Percentiles rank a stretch among this genome's conserved stretches.
Evolutionary conservation across 2,329 filamentous ascomycete species (phyloP).

Genomic region (Fusarium sp.): DNA sequence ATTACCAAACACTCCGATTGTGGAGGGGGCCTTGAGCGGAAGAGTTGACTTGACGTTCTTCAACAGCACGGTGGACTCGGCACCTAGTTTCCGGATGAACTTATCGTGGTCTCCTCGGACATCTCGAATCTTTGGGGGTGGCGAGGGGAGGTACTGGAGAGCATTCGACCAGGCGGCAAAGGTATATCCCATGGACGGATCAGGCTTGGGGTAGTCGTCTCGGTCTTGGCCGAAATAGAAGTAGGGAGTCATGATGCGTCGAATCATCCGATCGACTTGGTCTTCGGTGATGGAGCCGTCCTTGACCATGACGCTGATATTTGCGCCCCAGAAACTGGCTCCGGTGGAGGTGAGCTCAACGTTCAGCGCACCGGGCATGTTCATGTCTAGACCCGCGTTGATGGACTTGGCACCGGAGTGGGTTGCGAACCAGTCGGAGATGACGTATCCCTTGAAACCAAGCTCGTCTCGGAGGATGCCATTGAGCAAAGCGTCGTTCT

Average conservation of each 20-base stretch:
- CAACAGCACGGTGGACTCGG: slow-evolving; percentile 48
- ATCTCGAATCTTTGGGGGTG: not conserved
- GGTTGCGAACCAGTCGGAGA: slow-evolving; percentile 55
- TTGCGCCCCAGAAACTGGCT: not conserved
- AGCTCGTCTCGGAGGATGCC: not conserved
- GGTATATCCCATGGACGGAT: not conserved
- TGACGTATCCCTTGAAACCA: slow-evolving; percentile 56
- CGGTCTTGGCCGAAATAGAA: slow-evolving; percentile 54
- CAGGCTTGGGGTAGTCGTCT: not conserved
- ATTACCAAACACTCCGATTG: slow-evolving; percentile 9
- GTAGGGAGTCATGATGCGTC: slow-evolving; percentile 58
- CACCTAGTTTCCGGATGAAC: slow-evolving; percentile 47
- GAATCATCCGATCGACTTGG: slow-evolving; percentile 41
- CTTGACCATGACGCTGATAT: not conserved
- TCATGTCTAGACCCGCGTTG: slow-evolving; percentile 55
- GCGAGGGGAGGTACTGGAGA: too few species aligned
- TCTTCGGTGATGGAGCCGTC: slow-evolving; percentile 46
- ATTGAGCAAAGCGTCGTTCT: not conserved
- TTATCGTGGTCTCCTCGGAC: slow-evolving; percentile 8
- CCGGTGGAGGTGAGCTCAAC: not conserved
- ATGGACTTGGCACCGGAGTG: slow-evolving; percentile 51
- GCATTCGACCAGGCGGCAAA: too few species aligned
- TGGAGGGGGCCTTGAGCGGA: slow-evolving; percentile 64
- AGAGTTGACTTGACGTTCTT: slow-evolving; percentile 57
- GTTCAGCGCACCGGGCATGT: slow-evolving; percentile 49